Evolutionary conservation across 1,284 basidiomycete species (phyloP).

Genomic region (Fomitopsis betulina): DNA sequence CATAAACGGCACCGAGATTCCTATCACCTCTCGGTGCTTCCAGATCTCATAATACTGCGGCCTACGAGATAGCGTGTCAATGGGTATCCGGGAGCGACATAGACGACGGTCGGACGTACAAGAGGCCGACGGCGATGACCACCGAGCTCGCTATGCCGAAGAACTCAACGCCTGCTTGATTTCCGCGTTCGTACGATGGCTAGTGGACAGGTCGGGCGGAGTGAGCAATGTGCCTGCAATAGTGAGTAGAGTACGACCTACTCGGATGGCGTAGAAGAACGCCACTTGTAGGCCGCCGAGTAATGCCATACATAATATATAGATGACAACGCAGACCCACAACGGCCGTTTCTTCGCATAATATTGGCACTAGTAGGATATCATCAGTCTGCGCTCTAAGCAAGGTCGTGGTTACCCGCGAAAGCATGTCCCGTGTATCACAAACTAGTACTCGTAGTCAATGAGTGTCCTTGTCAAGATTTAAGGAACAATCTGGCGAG

Average conservation of each 20-base stretch:
- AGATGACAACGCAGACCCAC: slow-evolving; percentile 24
- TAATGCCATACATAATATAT: slow-evolving; percentile 34
- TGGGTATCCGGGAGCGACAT: not conserved
- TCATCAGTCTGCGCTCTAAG: not conserved
- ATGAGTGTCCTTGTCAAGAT: no score
- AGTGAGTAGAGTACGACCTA: slow-evolving; percentile 19
- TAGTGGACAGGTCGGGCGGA: slow-evolving; percentile 11
- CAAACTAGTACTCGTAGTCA: no score
- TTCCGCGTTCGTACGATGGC: slow-evolving; percentile 42
- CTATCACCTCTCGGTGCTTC: slow-evolving; percentile 63
- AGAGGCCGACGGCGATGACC: slow-evolving; percentile 55
- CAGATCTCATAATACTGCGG: slow-evolving; percentile 71
- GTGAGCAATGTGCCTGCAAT: not conserved
- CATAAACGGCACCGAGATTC: slow-evolving; percentile 73
- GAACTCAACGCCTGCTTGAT: slow-evolving; percentile 44
- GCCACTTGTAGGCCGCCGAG: slow-evolving; percentile 58
- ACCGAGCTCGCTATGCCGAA: slow-evolving; percentile 66
- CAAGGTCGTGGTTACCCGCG: not conserved
- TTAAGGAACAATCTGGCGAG: no score
- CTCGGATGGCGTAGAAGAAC: slow-evolving; percentile 54
- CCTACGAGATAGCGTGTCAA: slow-evolving; percentile 11
- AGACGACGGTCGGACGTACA: slow-evolving; percentile 33
- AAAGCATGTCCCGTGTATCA: not conserved
- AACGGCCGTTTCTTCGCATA: slow-evolving; percentile 44
- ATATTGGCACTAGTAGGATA: slow-evolving; percentile 49